Conservation (phyloP, 768 basidiomycete genomes). For the Lentinula raphanica region DNA sequence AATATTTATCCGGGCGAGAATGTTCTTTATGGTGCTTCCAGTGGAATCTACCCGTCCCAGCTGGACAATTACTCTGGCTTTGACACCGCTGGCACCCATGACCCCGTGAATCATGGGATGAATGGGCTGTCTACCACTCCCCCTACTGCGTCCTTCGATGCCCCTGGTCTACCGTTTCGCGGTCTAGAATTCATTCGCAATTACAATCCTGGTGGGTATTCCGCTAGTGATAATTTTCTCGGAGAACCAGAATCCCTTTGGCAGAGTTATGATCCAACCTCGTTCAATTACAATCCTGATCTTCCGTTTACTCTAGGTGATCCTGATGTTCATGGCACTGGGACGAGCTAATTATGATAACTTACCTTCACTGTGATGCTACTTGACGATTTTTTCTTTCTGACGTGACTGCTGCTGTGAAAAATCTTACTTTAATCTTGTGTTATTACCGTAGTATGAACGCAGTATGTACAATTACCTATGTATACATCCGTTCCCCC, state of each 20-base stretch:
- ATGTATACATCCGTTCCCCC: not conserved
- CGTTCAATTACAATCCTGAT: constrained; percentile 75
- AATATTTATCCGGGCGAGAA: constrained; percentile 26
- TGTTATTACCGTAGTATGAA: not conserved
- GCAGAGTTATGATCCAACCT: constrained; percentile 66
- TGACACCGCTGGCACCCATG: constrained; percentile 27
- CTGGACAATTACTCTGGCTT: constrained; percentile 27
- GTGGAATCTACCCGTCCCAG: not conserved
- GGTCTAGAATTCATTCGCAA: constrained; percentile 83
- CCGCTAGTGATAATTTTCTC: constrained; percentile 43
- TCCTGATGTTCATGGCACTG: constrained; percentile 24
- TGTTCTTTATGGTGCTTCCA: not conserved
- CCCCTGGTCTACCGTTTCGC: constrained; percentile 74
- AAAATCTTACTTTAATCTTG: not conserved
- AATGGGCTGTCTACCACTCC: constrained; percentile 51
- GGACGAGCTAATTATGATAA: not conserved
- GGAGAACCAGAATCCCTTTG: constrained; percentile 49
- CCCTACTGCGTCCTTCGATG: constrained; percentile 59
- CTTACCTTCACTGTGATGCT: not conserved
- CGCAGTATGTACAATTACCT: not conserved
- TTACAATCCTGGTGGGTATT: constrained; percentile 53
- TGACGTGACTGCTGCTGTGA: not conserved
- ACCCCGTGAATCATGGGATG: constrained; percentile 30
- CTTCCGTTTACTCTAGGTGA: constrained; percentile 62
- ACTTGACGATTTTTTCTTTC: not conserved